A percentile compares a stretch with the other conserved stretches of the same genome.
phyloP scores from a whole-genome alignment of 169 alveolate species.

The Cryptosporidium ryanae region DNA sequence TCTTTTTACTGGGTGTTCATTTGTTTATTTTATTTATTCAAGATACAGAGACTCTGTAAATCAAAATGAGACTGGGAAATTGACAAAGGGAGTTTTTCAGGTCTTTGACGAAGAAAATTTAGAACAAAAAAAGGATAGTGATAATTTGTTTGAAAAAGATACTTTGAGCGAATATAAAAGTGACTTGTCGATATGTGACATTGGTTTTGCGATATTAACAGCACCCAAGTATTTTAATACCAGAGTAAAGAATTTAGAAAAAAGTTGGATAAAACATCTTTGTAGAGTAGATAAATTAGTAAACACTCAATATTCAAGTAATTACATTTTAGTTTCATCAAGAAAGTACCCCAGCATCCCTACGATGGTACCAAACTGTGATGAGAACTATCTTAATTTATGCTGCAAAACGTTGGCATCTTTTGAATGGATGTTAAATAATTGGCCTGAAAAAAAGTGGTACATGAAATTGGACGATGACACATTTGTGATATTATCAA shows the following conservation, averaged over 20 bases:
- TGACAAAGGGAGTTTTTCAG: not conserved
- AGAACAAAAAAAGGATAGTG: not conserved
- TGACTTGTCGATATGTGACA: slow-evolving; percentile 36
- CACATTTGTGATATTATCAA: slow-evolving; percentile 40
- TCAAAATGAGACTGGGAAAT: not conserved
- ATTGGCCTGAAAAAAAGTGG: slow-evolving; percentile 74
- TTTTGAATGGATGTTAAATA: slow-evolving; percentile 53
- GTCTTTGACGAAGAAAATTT: not conserved
- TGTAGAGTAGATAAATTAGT: slow-evolving; percentile 1
- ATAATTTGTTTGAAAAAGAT: not conserved
- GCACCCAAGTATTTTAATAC: slow-evolving; percentile 62
- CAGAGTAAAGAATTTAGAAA: slow-evolving; percentile 51
- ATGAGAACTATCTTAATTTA: slow-evolving; percentile 49
- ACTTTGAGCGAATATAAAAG: not conserved
- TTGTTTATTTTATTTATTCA: not conserved
- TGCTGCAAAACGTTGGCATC: slow-evolving; percentile 73
- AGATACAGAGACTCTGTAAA: not conserved
- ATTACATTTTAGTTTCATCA: slow-evolving; percentile 45
- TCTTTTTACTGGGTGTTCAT: not conserved
- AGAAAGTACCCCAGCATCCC: slow-evolving; percentile 24
- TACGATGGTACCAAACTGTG: slow-evolving; percentile 61
- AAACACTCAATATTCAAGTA: slow-evolving; percentile 1
- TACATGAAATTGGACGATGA: slow-evolving; percentile 74
- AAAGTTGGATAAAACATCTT: slow-evolving; percentile 65
- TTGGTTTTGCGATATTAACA: slow-evolving; percentile 70